Base-by-base conservation (phyloP, 305 asterid genomes). In the Plantago rigida region DNA sequence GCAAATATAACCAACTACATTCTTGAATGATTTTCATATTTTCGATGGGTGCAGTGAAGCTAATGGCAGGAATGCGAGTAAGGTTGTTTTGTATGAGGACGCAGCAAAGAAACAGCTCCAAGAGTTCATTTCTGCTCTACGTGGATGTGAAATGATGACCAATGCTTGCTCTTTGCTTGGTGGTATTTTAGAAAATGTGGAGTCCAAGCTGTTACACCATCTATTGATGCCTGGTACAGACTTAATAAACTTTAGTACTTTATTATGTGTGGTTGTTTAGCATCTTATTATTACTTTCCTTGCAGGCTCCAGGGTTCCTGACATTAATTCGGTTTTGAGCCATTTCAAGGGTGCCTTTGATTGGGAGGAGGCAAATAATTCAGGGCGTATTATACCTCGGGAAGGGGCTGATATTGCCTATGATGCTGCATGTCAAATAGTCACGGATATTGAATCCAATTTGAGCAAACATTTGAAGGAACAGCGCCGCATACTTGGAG, bases 311-410 rank as follows among this genome's bases (percentile, higher is more conserved):
- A 86, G 85, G 60, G 78, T 79, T 76, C 88, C 94, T 51, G 84
- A 83, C 63, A 84, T 78, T 60, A 63, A 62, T 60, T 70, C 84
- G 34, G 74, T 85, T 81, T 77, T 92, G 67, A 78, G 63, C 67
- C 81, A 79, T 73, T 92, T 86, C 89, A 92, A 83, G 78, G 94
- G 81, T 74, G 95, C 94, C 66, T 92, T 92, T 68, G 97, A 89
- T 71, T 92, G 99, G 97, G 84, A 75, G 70, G 97, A 89, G 81
- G 99, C 99, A 75, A 78, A 81, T 72, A 74, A 70, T 63, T 89
- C 96, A 9, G 99, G 97, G 46, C 97, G 99, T 61, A 76, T 92
- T 55, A 79, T 92, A 75, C 99, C 97, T 47, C 79, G 79, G 69
- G 95, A 86, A 70, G 97, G 97, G 73, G 99, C 78, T 69, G 99